Conservation (phyloP, 352 stramenopile genomes). For the Globisporangium rhizosaccharum region DNA sequence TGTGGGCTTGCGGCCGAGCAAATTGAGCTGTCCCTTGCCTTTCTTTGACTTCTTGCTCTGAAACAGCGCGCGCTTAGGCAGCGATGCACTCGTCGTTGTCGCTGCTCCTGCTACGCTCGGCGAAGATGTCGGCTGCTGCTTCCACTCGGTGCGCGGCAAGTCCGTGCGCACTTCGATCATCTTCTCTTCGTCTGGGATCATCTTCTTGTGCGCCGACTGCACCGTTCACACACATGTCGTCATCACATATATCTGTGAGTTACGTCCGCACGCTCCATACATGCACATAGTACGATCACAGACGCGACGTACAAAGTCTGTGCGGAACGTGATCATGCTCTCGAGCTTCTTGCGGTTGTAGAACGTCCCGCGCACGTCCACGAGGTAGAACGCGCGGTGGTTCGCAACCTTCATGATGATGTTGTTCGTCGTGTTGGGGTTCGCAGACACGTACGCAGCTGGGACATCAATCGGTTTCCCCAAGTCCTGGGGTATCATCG, state of each 20-base stretch:
- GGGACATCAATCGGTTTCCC: slow-evolving; percentile 62
- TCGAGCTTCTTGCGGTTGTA: slow-evolving; percentile 86
- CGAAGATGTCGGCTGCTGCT: slow-evolving; percentile 10
- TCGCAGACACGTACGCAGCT: slow-evolving; percentile 57
- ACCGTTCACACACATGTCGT: background rate
- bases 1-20: slow-evolving; percentile 27
- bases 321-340: slow-evolving; percentile 84
- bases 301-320: slow-evolving; percentile 53
- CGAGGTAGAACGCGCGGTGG: slow-evolving; percentile 71
- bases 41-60: background rate
- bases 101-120: slow-evolving; percentile 26
- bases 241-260: no score
- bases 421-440: slow-evolving; percentile 83
- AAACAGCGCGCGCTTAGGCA: slow-evolving; percentile 21
- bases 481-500: slow-evolving; percentile 32
- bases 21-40: slow-evolving; percentile 20
- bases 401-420: slow-evolving; percentile 82
- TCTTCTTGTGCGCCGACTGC: slow-evolving; percentile 58
- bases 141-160: slow-evolving; percentile 62
- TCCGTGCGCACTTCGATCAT: slow-evolving; percentile 61
- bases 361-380: slow-evolving; percentile 74
- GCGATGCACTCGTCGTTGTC: background rate
- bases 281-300: background rate
- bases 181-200: slow-evolving; percentile 52
- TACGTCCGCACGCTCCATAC: background rate